Percentiles rank a stretch among this genome's conserved stretches.
Evolutionary conservation across 1,284 basidiomycete genomes (phyloP).

Genomic region (Boletellus dicymbophilus): DNA sequence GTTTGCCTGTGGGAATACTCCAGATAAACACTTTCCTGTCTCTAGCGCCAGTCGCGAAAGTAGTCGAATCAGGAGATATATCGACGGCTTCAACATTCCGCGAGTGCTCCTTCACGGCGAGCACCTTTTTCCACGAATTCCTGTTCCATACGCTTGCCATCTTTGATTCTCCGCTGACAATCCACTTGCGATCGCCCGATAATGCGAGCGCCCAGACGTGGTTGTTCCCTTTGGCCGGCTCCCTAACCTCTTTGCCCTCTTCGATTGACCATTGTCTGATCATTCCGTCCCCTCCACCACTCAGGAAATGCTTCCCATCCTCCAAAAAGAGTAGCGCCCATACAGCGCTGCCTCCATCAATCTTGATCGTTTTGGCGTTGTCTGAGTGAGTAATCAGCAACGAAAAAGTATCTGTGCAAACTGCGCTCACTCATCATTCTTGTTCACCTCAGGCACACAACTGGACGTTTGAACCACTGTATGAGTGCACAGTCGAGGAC

Average conservation of each 20-base stretch:
- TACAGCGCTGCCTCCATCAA: not conserved
- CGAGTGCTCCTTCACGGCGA: constrained; percentile 1
- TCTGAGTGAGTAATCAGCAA: not conserved
- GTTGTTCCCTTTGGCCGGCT: not conserved
- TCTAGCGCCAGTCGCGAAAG: constrained; percentile 5
- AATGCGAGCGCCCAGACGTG: not conserved
- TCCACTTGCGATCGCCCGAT: constrained; percentile 10
- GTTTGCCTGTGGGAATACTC: constrained; percentile 3
- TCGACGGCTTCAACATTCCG: constrained; percentile 1
- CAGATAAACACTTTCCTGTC: constrained; percentile 6
- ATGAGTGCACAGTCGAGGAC: too few species aligned
- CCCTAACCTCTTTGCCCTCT: constrained; percentile 1
- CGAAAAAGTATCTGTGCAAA: too few species aligned
- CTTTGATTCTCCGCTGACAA: constrained; percentile 8
- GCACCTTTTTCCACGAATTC: not conserved
- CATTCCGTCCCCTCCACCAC: constrained; percentile 2
- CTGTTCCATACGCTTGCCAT: constrained; percentile 11
- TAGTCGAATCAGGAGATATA: constrained; percentile 1
- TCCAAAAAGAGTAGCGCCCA: constrained; percentile 3
- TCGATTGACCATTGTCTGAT: constrained; percentile 3
- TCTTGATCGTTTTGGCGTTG: not conserved
- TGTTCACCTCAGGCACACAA: too few species aligned
- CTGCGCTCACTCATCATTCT: constrained; percentile 1
- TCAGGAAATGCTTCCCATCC: constrained; percentile 5
- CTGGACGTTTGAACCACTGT: too few species aligned